Evolutionary conservation across 768 basidiomycete species (phyloP).

Genomic region (Amanita polypyramis): DNA sequence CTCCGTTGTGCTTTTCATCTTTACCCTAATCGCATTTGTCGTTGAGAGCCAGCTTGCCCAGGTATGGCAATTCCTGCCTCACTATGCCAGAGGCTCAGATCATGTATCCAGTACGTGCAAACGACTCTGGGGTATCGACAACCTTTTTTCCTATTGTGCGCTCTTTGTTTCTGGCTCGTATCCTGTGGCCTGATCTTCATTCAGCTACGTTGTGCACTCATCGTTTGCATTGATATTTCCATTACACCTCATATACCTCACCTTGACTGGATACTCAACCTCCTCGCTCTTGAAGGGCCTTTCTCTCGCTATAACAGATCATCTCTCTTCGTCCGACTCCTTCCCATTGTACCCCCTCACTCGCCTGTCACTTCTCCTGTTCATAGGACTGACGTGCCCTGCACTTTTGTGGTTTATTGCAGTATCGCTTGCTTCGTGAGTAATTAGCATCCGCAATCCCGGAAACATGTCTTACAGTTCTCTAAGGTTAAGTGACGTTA

Average conservation of each 20-base stretch:
- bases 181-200: neutral
- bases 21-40: constrained; percentile 63
- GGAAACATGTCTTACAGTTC: constrained; percentile 7
- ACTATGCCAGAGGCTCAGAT: neutral
- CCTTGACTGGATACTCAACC: constrained; percentile 34
- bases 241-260: constrained; percentile 64
- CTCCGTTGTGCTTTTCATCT: constrained; percentile 45
- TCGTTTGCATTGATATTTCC: constrained; percentile 73
- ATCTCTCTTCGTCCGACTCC: constrained; percentile 26
- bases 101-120: constrained; percentile 58
- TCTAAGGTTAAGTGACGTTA: constrained; percentile 70
- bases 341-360: constrained; percentile 29
- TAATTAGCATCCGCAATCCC: constrained; percentile 10
- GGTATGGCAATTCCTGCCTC: constrained; percentile 27
- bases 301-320: constrained; percentile 33
- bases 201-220: constrained; percentile 82
- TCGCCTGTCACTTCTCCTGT: constrained; percentile 30
- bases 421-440: constrained; percentile 64
- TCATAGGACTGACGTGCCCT: constrained; percentile 52
- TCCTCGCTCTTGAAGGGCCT: constrained; percentile 43
- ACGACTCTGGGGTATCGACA: constrained; percentile 68
- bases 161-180: neutral
- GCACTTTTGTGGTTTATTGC: constrained; percentile 69
- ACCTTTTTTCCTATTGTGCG: constrained; percentile 84
- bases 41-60: constrained; percentile 68